Evolutionary conservation across 208 protist genomes (phyloP), one percentile per base, ranked within the genome.

Genomic region (Leishmania braziliensis): DNA sequence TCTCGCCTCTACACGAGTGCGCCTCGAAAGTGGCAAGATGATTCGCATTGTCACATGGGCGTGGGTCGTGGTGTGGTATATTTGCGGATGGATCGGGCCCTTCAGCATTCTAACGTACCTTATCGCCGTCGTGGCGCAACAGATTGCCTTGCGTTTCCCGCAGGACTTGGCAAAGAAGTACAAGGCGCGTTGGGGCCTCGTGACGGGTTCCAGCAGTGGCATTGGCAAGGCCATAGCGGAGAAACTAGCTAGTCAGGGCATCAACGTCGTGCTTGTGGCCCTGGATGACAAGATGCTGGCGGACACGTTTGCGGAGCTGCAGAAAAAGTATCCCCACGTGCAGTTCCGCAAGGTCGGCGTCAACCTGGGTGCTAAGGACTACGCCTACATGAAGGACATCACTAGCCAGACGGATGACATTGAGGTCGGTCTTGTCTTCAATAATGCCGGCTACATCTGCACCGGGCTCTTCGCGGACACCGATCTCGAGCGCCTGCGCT

Each of bases 391-490:
- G 89, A 56, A 83, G 46, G 81, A 83, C 48, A 95, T 99, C 82
- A 90, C 86, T 33, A 78, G 86, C 29, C 80, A 84, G 48, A 95
- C 95, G 51, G 89, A 92, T 23, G 92, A 95, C 80, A 89, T 96
- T 72, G 82, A 93, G 62, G 82, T 97, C 46, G 81, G 80, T 65
- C 84, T 98, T 4, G 72, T 97, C 76, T 98, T 99, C 70, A 99
- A 99, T 89, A 99, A 99, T 81, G 98, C 98, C 8, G 98, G 98
- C 66, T 99, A 98, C 87, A 95, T 97, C 75, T 86, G 89, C 82
- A 95, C 98, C 50, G 95, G 95, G 65, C 93, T 98, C 66, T 97
- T 98, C 80, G 89, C 94, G 3, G 94, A 98, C 76, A 94, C 97
- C 23, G 81, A 88, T 51, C 81, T 94, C 43, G 92, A 95, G 76